Evolutionary conservation across 208 protist species (phyloP), one percentile per base, ranked within the genome.

Genomic region (Leishmania mexicana): DNA sequence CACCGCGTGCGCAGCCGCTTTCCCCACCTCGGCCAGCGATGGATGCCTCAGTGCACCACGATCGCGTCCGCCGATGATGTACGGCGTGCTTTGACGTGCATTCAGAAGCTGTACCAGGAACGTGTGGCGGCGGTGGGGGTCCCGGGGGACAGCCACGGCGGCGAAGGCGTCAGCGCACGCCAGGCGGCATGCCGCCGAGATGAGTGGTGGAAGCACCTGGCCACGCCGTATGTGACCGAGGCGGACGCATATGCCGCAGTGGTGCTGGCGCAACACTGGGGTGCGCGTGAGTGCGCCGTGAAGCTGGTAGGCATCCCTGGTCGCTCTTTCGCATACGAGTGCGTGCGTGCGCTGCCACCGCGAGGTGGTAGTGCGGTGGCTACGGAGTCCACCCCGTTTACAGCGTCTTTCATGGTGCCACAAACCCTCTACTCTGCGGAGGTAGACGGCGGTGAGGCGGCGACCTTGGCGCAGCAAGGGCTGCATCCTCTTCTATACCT

Each of bases 201-300:
- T 60, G 64, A 62, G 60, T 83, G 73, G 81, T 88, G 84, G 81
- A 47, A 53, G 45, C 76, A 67, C 21, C 13, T 80, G 8, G 13
- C 54, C 6, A 70, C 17, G 35, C 42, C 53, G 2, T 78, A 70
- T 60, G 35, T 21, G 24, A 58, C 40, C 21, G 54, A 77, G 60
- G 42, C 64, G 35, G 78, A 84, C n/a, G 84, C 85, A 51, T 87
- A 83, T 38, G 57, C 45, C 24, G 58, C 87, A 19, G 42, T 90
- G 11, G 80, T 89, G 51, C 70, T 95, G 71, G 83, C 89, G 15
- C 89, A 92, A 67, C 91, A 93, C 81, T 95, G 91, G 89, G 80
- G 74, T 35, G 75, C 90, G 53, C 87, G 91, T 15, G 89, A 95
- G 84, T 93, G 89, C 79, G 87, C 85, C 38, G 85, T 95, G 19